These are phyloP conservation scores for Meyerozyma elateridarum DNA, from an alignment of 1,139 yeast genomes.

Conservation along the genomic window DNA sequence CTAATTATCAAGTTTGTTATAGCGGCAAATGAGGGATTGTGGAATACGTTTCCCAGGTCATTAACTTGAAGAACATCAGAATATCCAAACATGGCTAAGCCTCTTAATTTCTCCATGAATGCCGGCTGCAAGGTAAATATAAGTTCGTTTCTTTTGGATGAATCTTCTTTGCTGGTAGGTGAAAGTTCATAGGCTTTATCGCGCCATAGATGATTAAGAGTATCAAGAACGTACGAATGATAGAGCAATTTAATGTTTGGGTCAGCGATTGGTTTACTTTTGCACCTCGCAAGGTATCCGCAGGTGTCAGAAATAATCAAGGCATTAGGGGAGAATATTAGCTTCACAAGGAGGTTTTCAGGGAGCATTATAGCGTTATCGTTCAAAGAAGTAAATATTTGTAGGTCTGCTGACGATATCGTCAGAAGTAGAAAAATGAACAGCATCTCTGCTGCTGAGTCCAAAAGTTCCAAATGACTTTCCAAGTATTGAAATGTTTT, in stretches of 20 bases:
- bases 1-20: constrained; percentile 42
- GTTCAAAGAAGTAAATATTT: background rate
- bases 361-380: background rate
- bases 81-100: constrained; percentile 2
- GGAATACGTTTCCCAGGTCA: constrained; percentile 47
- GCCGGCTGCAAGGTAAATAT: background rate
- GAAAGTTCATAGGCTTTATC: constrained; percentile 11
- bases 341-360: constrained; percentile 5
- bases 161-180: background rate
- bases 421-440: too few relatives aligned
- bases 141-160: background rate
- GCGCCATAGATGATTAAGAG: constrained; percentile 13
- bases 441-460: too few relatives aligned
- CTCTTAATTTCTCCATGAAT: background rate
- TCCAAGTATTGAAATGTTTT: too few relatives aligned
- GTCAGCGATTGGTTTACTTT: constrained; percentile 6
- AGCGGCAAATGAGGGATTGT: constrained; percentile 51
- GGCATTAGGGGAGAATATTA: constrained; percentile 12
- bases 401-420: too few relatives aligned
- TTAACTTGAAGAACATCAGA: constrained; percentile 13
- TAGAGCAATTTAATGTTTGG: constrained; percentile 3
- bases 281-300: constrained; percentile 10
- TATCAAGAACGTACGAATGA: constrained; percentile 10
- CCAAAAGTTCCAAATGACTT: too few relatives aligned
- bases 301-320: constrained; percentile 11